Conservation (phyloP, 352 stramenopile species). For the Elongisporangium anandrum region DNA sequence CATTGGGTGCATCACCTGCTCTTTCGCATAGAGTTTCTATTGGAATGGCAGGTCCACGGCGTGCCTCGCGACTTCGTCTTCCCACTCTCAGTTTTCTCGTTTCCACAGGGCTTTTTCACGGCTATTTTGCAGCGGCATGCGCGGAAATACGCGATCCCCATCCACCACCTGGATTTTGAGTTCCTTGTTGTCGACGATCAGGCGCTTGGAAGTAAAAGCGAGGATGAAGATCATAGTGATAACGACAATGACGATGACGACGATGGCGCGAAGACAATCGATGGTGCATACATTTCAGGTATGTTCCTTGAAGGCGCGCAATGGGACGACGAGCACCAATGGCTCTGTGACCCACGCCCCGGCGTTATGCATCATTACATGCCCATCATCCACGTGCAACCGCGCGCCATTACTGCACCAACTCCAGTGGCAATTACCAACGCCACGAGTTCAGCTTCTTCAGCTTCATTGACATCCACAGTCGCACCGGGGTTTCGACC, state of each 20-base stretch:
- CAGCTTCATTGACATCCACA: not conserved
- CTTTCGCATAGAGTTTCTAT: conserved; percentile 52
- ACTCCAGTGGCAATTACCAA: not conserved
- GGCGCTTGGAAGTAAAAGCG: conserved; percentile 16
- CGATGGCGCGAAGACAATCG: conserved; percentile 10
- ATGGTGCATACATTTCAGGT: conserved; percentile 55
- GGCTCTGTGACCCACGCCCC: conserved; percentile 46
- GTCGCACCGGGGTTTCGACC: not conserved
- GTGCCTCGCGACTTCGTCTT: conserved; percentile 26
- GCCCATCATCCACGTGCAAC: conserved; percentile 85
- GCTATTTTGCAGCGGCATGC: conserved; percentile 71
- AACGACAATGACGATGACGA: not conserved
- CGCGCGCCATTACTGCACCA: conserved; percentile 21
- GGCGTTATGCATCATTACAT: conserved; percentile 69
- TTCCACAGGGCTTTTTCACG: conserved; percentile 76
- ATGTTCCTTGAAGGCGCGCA: conserved; percentile 67
- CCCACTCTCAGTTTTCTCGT: conserved; percentile 64
- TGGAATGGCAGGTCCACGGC: conserved; percentile 35
- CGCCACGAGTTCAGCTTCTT: not conserved
- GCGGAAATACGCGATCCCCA: conserved; percentile 56
- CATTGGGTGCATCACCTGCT: conserved; percentile 57
- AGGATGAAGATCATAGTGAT: not conserved
- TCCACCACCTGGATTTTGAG: conserved; percentile 74
- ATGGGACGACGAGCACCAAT: conserved; percentile 47
- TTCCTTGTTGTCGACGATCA: conserved; percentile 54